Evolutionary conservation across 306 rosid genomes (phyloP), one percentile per base, ranked within the genome.

Genomic region (Corylus americana): DNA sequence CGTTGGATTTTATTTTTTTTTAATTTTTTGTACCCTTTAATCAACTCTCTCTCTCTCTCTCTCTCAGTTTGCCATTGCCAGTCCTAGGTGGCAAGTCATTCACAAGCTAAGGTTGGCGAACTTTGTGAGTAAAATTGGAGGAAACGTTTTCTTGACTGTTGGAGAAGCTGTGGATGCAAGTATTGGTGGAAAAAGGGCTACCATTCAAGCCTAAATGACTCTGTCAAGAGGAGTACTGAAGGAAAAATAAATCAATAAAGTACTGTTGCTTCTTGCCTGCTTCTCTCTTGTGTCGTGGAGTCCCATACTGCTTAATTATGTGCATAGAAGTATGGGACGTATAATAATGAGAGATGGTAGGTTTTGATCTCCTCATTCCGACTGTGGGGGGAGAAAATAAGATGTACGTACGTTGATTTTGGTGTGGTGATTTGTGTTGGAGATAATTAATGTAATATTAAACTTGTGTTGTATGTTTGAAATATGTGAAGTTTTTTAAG

Each of bases 81-180:
- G 87, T 71, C 98, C 98, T 0, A 88, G 91, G 54, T 94, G 97
- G 97, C 89, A 88, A 84, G 93, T 90, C 59, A 92, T 92, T 82
- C 97, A 94, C 92, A 94, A 92, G 88, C 89, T 90, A 25, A 94
- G 75, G 87, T 73, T 89, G 25, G 85, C 94, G 4, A 86, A 92
- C 67, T 93, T 89, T 84, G 87, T 89, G 29, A 55, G 17, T 50
- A 87, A 88, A 81, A 86, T 92, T 2, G 81, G 83, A 70, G 96
- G 91, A 14, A 85, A 78, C 51, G 85, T 94, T 20, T 92, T 87
- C 80, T 87, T 94, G 59, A 94, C 90, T 18, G 96, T 92, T 62
- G 96, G 86, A 72, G 98, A 92, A 89, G 98, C 98, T 49, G 81
- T 92, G 87, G 85, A 47, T 37, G 81, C 92, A 54, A 75, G 13